Percentiles rank a stretch among this genome's conserved stretches.
These are phyloP conservation scores for Leccinum pachyderme DNA, from an alignment of 1,284 basidiomycete genomes.

Conservation along the genomic window DNA sequence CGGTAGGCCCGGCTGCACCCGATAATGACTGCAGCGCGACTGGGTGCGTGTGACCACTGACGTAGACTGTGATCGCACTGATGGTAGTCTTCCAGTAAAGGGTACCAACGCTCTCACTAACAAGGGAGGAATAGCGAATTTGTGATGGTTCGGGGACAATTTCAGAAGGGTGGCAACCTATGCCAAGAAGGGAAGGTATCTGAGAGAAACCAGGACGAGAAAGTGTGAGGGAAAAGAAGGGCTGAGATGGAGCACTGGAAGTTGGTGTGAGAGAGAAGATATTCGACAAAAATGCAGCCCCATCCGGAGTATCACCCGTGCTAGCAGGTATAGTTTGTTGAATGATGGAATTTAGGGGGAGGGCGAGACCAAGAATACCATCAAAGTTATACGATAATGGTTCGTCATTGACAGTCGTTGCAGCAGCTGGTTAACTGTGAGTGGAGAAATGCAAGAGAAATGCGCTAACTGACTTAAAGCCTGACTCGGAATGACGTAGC, in stretches of 20 bases:
- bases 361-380: constrained; percentile 72
- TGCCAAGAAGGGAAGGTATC: constrained; percentile 58
- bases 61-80: constrained; percentile 58
- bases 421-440: constrained; percentile 48
- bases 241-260: constrained; percentile 47
- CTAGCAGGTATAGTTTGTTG: constrained; percentile 45
- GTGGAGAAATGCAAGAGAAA: neutral
- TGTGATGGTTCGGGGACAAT: constrained; percentile 50
- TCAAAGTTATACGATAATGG: constrained; percentile 51
- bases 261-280: constrained; percentile 61
- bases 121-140: constrained; percentile 50
- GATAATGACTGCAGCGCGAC: constrained; percentile 40
- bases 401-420: constrained; percentile 48
- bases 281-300: constrained; percentile 61
- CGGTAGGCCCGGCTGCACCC: constrained; percentile 47
- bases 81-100: constrained; percentile 63
- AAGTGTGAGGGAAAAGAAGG: constrained; percentile 67
- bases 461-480: constrained; percentile 50
- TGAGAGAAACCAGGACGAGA: constrained; percentile 58
- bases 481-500: constrained; percentile 57
- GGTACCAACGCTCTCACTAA: constrained; percentile 39
- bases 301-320: constrained; percentile 51
- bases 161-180: constrained; percentile 59
- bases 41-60: constrained; percentile 40
- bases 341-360: constrained; percentile 65